Base-by-base conservation (phyloP, 1,139 yeast genomes). In the Yamadazyma mexicana region DNA sequence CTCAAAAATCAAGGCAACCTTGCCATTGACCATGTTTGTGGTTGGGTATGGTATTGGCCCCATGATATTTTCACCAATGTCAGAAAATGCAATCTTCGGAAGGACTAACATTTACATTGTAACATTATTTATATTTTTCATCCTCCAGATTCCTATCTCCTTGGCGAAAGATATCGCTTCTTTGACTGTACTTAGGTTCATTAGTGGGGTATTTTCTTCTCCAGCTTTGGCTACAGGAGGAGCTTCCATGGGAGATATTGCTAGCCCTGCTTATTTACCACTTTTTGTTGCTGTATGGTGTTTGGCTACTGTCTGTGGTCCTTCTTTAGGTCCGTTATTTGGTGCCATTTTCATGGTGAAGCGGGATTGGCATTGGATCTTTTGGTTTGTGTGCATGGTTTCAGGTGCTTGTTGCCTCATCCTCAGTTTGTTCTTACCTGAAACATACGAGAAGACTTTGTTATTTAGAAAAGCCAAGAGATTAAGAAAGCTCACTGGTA, bases 21-120 rank as follows among this genome's bases (percentile, higher is more conserved):
- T 80, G 10, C 77, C 79, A 5, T 59, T 62, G 32, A 46, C 64
- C 2, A 36, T 59, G 44, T 62, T 58, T 48, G 79, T 79, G n/a
- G 47, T 77, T 15, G 84, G 82, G 2, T 78, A 77, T 48, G 83
- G 81, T 25, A 37, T 75, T 28, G 83, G 83, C 0, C 82, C 82
- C 5, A 60, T 76, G 66, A 40, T 78, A 1, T 69, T 76, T 39
- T 67, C 81, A 2, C 84, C 85, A 2, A 44, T 79, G 42, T 70
- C 81, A 3, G 85, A 79, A 52, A 53, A 58, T 42, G 53, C 64
- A 5, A 59, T 61, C n/a, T 69, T 80, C 40, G 87, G 88, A 4
- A 66, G 88, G 47, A 75, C 73, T 37, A 50, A 63, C 29, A 54
- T 66, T 35, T 66, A 66, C 45, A 50, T 65, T 34, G 27, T 51